Conservation (phyloP, 257 asterid species). For the Salvia rosmarinus region DNA sequence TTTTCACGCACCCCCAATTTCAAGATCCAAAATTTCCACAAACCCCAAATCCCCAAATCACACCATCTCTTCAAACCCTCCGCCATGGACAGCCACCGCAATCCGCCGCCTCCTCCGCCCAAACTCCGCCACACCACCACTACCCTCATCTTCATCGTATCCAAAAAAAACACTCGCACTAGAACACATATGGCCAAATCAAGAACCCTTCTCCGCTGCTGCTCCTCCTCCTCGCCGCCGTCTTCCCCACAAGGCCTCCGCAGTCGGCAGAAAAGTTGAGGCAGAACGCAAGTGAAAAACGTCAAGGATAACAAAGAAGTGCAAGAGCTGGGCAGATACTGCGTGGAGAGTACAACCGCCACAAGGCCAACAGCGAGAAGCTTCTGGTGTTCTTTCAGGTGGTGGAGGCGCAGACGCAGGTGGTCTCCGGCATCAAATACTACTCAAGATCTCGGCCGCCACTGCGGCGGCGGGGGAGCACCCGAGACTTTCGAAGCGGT, state of each 20-base stretch:
- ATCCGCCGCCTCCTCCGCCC: no score
- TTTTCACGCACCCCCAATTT: no score
- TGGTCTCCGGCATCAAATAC: slow-evolving; percentile 73
- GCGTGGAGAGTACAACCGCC: slow-evolving; percentile 63
- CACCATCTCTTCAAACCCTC: no score
- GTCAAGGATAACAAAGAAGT: slow-evolving; percentile 53
- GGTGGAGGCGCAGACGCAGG: slow-evolving; percentile 75
- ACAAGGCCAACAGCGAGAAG: slow-evolving; percentile 18
- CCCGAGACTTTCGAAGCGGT: slow-evolving; percentile 48
- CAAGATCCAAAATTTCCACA: no score
- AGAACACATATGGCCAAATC: background rate
- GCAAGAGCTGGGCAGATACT: slow-evolving; percentile 63
- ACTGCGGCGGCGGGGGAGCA: slow-evolving; percentile 18
- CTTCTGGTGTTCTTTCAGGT: slow-evolving; percentile 52
- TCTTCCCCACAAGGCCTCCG: background rate
- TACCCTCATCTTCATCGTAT: background rate
- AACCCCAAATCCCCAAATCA: no score
- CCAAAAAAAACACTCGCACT: background rate
- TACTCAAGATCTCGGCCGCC: slow-evolving; percentile 62
- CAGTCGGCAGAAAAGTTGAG: slow-evolving; percentile 50
- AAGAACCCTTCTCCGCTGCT: background rate
- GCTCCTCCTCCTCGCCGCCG: background rate
- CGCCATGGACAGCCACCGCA: no score
- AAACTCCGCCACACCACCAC: no score
- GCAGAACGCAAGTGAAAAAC: slow-evolving; percentile 45